Base-by-base conservation (phyloP, 179 eudicot genomes). In the Spinacia oleracea region DNA sequence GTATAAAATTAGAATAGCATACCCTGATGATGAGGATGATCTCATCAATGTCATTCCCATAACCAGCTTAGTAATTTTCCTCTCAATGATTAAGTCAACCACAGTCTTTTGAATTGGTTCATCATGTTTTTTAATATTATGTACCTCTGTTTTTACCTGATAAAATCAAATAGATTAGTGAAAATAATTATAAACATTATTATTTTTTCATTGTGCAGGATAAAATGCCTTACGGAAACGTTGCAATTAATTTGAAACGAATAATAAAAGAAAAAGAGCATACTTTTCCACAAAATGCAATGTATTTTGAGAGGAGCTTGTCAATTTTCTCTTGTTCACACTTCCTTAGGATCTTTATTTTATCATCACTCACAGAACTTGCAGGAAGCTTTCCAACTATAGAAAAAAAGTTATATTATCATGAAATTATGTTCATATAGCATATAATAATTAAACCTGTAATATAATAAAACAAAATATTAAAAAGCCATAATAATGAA, bases 311-410 rank as follows among this genome's bases (percentile, higher is more conserved):
- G 6, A 94, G 82, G 32, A 87, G 83, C 60, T 81, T 85, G 78
- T 90, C 92, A 55, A 65, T 82, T 69, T 89, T 87, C 76, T 78
- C 87, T 75, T 87, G 84, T 85, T 92, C 95, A 70, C 70, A 81
- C 85, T 82, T 89, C 58, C 85, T 89, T 29, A 87, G 42, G 72
- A 43, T 53, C 75, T 86, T 77, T 60, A 92, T 65, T 64, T 83
- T 91, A 75, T 89, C 87, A n/a, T 91, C 97, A 77, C 82, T 90
- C 70, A 91, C 87, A 53, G 83, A 80, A 78, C 87, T 89, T 76
- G 88, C 90, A 40, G 91, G 98, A 56, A 94, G 83, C 78, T 87
- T 94, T 69, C 97, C 97, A 86, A 91, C 97, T 94, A 76, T 48
- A 63, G 0, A 21, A 35, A 18, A 70, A 43, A 77, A 21, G 18